Percentiles rank a stretch among this genome's conserved stretches.
Evolutionary conservation across 495 filamentous ascomycete genomes (phyloP).

Genomic region (Cenococcum geophilum): DNA sequence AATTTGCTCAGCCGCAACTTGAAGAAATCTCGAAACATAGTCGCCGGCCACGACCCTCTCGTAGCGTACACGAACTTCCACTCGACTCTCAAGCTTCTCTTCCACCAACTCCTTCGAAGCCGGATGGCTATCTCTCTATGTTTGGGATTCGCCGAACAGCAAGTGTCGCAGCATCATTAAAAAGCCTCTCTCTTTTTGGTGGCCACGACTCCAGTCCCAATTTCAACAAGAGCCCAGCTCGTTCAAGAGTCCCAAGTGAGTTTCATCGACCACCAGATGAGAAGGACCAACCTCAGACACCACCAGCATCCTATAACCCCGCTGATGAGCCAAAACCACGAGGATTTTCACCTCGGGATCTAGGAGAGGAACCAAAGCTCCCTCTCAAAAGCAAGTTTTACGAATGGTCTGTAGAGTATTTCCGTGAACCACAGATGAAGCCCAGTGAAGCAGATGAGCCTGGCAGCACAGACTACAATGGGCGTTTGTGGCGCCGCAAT

Average conservation of each 20-base stretch:
- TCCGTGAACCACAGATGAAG: slow-evolving; percentile 98
- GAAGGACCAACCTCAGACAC: slow-evolving; percentile 60
- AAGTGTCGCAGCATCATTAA: slow-evolving; percentile 67
- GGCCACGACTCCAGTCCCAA: slow-evolving; percentile 25
- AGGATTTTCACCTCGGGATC: slow-evolving; percentile 57
- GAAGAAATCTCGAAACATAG: slow-evolving; percentile 63
- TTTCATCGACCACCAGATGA: slow-evolving; percentile 74
- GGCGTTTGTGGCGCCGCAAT: slow-evolving; percentile 83
- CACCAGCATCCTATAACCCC: slow-evolving; percentile 62
- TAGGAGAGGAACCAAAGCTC: slow-evolving; percentile 51
- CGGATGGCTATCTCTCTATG: slow-evolving; percentile 60
- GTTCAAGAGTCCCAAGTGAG: slow-evolving; percentile 55
- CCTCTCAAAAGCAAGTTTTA: slow-evolving; percentile 79
- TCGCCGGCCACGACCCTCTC: slow-evolving; percentile 11
- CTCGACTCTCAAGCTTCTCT: slow-evolving; percentile 43
- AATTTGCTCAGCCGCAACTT: slow-evolving; percentile 62
- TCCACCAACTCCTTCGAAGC: slow-evolving; percentile 50
- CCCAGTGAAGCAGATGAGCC: slow-evolving; percentile 92
- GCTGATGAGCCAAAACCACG: slow-evolving; percentile 70
- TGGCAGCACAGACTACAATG: slow-evolving; percentile 94
- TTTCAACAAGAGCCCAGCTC: slow-evolving; percentile 22
- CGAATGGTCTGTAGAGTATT: slow-evolving; percentile 97
- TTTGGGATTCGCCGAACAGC: slow-evolving; percentile 56
- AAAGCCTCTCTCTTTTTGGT: slow-evolving; percentile 57
- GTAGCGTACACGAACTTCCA: background rate